These are phyloP conservation scores for Ulmus americana DNA, from an alignment of 331 rosid genomes.

Conservation along the genomic window DNA sequence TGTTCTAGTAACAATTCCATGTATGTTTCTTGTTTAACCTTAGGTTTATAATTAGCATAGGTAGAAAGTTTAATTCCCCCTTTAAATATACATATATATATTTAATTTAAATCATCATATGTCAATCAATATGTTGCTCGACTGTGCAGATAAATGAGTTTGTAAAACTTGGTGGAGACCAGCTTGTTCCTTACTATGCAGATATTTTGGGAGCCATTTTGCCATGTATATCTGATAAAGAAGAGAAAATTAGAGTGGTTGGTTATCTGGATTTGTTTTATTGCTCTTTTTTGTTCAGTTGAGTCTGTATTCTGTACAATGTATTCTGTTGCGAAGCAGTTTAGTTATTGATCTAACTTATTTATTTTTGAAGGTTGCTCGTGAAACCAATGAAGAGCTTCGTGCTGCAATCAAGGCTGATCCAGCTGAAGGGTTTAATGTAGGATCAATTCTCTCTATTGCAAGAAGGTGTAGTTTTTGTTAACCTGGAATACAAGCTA, in stretches of 20 bases:
- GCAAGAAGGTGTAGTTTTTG: constrained; percentile 66
- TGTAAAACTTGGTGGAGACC: constrained; percentile 98
- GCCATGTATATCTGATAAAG: constrained; percentile 98
- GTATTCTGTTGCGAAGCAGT: neutral
- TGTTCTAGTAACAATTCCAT: neutral
- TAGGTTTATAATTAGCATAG: no score
- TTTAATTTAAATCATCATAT: neutral
- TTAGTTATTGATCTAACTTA: neutral
- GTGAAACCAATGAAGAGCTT: constrained; percentile 95
- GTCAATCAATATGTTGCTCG: constrained; percentile 3
- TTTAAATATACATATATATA: no score
- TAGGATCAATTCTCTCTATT: constrained; percentile 75
- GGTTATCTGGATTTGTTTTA: constrained; percentile 18
- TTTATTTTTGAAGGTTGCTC: constrained; percentile 57
- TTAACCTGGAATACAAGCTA: constrained; percentile 14
- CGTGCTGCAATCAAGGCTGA: constrained; percentile 62
- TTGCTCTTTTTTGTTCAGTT: neutral
- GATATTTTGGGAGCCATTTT: constrained; percentile 92
- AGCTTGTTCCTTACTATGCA: constrained; percentile 92
- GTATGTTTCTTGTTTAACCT: no score
- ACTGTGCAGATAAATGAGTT: constrained; percentile 75
- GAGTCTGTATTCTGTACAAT: neutral
- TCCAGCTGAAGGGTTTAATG: constrained; percentile 83
- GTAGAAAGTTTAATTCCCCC: no score
- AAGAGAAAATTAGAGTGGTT: constrained; percentile 99